These are phyloP conservation scores for Erigeron canadensis DNA, from an alignment of 129 eudicot genomes.

Conservation along the genomic window DNA sequence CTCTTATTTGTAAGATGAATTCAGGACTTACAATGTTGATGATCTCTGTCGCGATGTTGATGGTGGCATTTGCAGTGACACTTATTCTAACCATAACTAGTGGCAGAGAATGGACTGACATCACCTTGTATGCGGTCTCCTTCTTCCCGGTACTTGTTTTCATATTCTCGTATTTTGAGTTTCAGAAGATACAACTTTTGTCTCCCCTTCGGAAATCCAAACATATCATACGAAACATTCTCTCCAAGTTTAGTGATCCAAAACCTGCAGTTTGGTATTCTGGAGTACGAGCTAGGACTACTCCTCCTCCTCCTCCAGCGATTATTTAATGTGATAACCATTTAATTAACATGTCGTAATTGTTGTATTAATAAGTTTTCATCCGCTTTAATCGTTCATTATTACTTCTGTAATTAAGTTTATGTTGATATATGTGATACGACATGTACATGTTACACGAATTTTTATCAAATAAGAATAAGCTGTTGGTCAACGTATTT, in stretches of 20 bases:
- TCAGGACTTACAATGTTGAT: conserved; percentile 30
- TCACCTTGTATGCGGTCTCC: conserved; percentile 34
- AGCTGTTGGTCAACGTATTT: no score
- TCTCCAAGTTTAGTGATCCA: neutral
- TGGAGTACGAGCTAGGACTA: neutral
- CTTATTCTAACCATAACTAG: conserved; percentile 32
- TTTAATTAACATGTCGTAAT: neutral
- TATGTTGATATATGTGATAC: neutral
- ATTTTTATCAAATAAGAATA: no score
- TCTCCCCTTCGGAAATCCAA: neutral
- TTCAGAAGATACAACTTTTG: neutral
- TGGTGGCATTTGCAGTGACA: conserved; percentile 45
- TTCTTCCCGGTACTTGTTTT: conserved; percentile 38
- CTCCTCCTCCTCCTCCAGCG: conserved; percentile 7
- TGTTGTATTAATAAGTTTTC: conserved; percentile 11
- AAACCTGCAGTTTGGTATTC: conserved; percentile 23
- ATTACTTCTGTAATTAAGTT: no score
- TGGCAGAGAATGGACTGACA: conserved; percentile 32
- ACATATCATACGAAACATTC: neutral
- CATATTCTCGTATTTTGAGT: neutral
- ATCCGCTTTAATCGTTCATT: no score
- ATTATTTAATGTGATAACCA: neutral
- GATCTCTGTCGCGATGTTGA: conserved; percentile 38
- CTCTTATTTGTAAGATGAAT: conserved; percentile 25
- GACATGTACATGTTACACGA: no score